Conservation (phyloP, 768 basidiomycete species). For the Podaxis sp. region DNA sequence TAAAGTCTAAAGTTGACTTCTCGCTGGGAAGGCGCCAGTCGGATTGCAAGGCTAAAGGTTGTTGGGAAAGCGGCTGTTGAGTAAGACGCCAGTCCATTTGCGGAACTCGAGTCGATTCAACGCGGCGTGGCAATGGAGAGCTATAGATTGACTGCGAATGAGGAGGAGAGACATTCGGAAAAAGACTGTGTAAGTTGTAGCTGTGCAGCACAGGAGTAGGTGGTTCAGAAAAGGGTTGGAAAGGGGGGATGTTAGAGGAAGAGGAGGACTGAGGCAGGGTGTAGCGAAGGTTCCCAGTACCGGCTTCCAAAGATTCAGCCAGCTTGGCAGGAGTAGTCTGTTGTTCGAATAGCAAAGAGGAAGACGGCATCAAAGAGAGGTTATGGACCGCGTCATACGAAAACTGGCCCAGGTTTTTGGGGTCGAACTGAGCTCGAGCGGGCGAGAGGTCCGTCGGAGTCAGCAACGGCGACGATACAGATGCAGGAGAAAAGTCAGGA, state of each 20-base stretch:
- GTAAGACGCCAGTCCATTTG: constrained; percentile 39
- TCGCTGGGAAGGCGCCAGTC: constrained; percentile 47
- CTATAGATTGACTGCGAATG: constrained; percentile 28
- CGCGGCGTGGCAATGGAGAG: constrained; percentile 31
- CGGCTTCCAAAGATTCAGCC: constrained; percentile 17
- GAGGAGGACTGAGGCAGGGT: constrained; percentile 6
- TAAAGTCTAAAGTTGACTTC: constrained; percentile 26
- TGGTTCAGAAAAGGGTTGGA: constrained; percentile 53
- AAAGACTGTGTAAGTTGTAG: constrained; percentile 22
- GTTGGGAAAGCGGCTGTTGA: constrained; percentile 24
- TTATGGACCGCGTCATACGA: constrained; percentile 48
- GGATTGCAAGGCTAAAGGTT: constrained; percentile 27
- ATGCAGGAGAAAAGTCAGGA: constrained; percentile 73
- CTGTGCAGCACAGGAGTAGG: constrained; percentile 32
- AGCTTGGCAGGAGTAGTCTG: constrained; percentile 23
- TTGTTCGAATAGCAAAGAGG: constrained; percentile 38
- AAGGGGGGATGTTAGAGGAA: constrained; percentile 29
- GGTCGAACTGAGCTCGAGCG: constrained; percentile 52
- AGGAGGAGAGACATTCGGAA: constrained; percentile 21
- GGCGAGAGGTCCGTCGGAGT: constrained; percentile 78
- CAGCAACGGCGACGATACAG: constrained; percentile 65
- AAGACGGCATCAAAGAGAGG: constrained; percentile 37
- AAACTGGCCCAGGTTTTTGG: constrained; percentile 42
- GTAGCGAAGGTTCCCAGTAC: constrained; percentile 17
- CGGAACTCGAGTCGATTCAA: constrained; percentile 24